phyloP scores from a whole-genome alignment of 169 alveolate genomes.

The Perkinsus marinus region DNA sequence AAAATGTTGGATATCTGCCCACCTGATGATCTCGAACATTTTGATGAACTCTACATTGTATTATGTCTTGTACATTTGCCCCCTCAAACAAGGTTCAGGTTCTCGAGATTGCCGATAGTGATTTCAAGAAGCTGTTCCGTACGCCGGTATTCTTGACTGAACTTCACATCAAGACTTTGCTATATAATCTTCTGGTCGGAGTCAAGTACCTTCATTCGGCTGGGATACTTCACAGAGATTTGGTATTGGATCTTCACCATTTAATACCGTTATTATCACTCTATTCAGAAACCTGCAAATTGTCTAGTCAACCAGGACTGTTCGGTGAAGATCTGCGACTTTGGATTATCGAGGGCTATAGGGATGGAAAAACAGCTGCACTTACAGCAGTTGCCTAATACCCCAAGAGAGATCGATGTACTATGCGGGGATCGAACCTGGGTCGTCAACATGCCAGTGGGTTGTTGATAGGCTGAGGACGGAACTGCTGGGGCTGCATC shows the following conservation, averaged over 20 bases:
- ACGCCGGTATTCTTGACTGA: constrained; percentile 77
- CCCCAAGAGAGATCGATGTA: constrained; percentile 16
- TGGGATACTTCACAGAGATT: constrained; percentile 56
- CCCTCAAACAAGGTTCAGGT: neutral
- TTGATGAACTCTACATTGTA: constrained; percentile 86
- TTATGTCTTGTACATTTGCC: neutral
- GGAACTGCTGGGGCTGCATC: neutral
- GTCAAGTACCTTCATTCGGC: constrained; percentile 85
- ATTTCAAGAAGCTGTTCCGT: constrained; percentile 79
- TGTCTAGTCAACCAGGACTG: constrained; percentile 92
- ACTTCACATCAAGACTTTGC: constrained; percentile 72
- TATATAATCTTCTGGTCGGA: constrained; percentile 83
- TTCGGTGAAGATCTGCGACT: constrained; percentile 90
- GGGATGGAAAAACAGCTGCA: neutral
- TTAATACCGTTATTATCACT: neutral
- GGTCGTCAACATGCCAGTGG: neutral
- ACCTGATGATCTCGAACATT: constrained; percentile 72
- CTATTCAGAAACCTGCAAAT: constrained; percentile 88
- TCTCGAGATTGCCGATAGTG: constrained; percentile 93
- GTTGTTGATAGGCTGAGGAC: neutral
- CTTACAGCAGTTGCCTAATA: constrained; percentile 9
- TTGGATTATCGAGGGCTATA: constrained; percentile 81
- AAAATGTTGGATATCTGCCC: constrained; percentile 70
- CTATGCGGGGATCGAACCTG: neutral
- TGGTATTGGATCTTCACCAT: constrained; percentile 2